Percentiles rank a stretch among this genome's conserved stretches.
Evolutionary conservation across 306 rosid genomes (phyloP).

Genomic region (Rosa persica): DNA sequence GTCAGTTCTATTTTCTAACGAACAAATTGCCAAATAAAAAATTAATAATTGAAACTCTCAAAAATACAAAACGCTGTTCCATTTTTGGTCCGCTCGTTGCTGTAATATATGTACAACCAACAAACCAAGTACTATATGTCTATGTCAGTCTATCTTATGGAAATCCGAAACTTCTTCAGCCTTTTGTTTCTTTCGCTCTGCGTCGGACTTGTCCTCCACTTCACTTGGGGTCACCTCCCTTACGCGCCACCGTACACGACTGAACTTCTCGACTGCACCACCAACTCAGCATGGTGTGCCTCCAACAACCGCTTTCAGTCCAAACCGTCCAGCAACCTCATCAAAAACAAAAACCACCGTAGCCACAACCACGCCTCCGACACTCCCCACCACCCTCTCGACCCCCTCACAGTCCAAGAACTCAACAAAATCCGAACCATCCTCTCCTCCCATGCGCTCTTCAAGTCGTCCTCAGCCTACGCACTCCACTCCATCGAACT

Average conservation of each 20-base stretch:
- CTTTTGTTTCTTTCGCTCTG: constrained; percentile 41
- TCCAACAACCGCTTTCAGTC: constrained; percentile 45
- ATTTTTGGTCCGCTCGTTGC: no score
- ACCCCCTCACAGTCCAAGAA: constrained; percentile 71
- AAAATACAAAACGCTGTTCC: no score
- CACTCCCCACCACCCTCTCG: constrained; percentile 76
- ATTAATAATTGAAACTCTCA: no score
- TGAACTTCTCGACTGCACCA: constrained; percentile 46
- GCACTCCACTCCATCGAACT: constrained; percentile 54
- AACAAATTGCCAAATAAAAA: not conserved
- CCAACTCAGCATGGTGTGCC: constrained; percentile 59
- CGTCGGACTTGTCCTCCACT: constrained; percentile 28
- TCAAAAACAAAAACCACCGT: constrained; percentile 22
- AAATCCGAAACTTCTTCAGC: constrained; percentile 35
- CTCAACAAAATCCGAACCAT: constrained; percentile 46
- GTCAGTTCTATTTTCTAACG: no score
- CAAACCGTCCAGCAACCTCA: constrained; percentile 20
- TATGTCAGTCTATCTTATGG: constrained; percentile 43
- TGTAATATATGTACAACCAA: no score
- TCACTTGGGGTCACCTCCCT: constrained; percentile 58
- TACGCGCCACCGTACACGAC: constrained; percentile 19
- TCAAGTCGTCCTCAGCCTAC: constrained; percentile 36
- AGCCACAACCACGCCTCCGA: constrained; percentile 37
- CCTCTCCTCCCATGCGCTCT: constrained; percentile 52
- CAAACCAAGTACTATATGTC: no score